phyloP scores from a whole-genome alignment of 257 asterid species.

The Nicotiana benthamiana region DNA sequence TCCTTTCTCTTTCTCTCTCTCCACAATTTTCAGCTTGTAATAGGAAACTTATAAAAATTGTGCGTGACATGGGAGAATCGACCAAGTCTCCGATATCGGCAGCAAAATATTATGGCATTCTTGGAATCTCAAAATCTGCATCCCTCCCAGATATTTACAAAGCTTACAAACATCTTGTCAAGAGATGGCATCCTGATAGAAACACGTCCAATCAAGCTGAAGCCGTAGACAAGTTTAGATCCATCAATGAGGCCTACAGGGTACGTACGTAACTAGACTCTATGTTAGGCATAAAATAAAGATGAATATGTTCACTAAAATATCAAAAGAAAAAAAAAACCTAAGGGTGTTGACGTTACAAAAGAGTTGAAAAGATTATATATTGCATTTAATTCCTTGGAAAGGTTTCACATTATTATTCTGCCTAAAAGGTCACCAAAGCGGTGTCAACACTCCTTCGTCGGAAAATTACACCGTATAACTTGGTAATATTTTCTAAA shows the following conservation, averaged over 20 bases:
- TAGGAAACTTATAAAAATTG: not conserved
- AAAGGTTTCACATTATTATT: not conserved
- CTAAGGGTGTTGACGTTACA: not conserved
- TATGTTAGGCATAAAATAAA: not conserved
- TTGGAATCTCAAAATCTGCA: constrained; percentile 65
- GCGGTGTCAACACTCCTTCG: too few relatives aligned
- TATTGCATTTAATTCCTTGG: not conserved
- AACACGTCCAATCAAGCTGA: constrained; percentile 54
- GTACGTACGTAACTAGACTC: constrained; percentile 16
- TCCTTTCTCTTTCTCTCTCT: not conserved
- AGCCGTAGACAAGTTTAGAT: constrained; percentile 49
- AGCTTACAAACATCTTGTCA: constrained; percentile 62
- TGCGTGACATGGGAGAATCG: constrained; percentile 26
- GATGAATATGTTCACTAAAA: not conserved
- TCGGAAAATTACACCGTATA: too few relatives aligned
- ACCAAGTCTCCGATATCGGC: constrained; percentile 15
- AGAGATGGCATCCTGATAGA: constrained; percentile 83
- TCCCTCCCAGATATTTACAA: constrained; percentile 62
- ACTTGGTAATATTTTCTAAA: too few relatives aligned
- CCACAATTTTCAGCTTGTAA: not conserved
- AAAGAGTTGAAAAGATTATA: not conserved
- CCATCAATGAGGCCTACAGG: constrained; percentile 83
- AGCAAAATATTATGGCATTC: constrained; percentile 41
- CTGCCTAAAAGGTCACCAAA: not conserved
- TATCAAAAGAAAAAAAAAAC: not conserved